phyloP scores from a whole-genome alignment of 2,329 filamentous ascomycete genomes.

The Xylariaceae sp. region DNA sequence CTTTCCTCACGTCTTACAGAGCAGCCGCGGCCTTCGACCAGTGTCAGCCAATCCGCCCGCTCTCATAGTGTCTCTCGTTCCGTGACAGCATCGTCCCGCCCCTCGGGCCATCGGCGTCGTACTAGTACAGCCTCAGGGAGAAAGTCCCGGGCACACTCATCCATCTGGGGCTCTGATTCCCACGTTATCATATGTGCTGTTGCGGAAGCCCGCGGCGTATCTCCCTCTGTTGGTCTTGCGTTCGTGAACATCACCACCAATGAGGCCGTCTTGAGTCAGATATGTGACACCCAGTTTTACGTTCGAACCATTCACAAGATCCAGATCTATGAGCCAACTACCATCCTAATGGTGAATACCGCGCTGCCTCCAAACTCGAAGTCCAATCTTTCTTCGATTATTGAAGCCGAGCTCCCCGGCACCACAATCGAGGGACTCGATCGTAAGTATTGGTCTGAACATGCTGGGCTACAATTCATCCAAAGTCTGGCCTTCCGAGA shows the following conservation, averaged over 20 bases:
- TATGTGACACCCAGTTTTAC: constrained; percentile 90
- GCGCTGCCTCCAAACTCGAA: constrained; percentile 58
- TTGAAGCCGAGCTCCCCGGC: constrained; percentile 64
- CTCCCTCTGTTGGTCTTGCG: constrained; percentile 76
- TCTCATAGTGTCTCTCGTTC: constrained; percentile 23
- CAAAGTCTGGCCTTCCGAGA: constrained; percentile 71
- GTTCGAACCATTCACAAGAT: constrained; percentile 84
- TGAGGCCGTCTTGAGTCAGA: constrained; percentile 80
- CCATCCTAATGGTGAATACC: constrained; percentile 71
- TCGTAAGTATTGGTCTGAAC: constrained; percentile 78
- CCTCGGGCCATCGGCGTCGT: constrained; percentile 23
- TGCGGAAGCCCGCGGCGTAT: constrained; percentile 79
- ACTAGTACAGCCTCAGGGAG: constrained; percentile 40
- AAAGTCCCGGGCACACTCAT: constrained; percentile 38
- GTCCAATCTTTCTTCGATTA: constrained; percentile 67
- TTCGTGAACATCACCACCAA: constrained; percentile 83
- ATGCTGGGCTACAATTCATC: constrained; percentile 69
- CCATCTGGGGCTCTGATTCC: constrained; percentile 43
- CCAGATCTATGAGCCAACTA: constrained; percentile 69
- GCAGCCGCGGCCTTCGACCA: constrained; percentile 20
- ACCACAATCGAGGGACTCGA: constrained; percentile 61
- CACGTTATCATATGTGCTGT: constrained; percentile 84
- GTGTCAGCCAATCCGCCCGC: constrained; percentile 27
- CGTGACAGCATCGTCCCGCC: constrained; percentile 26
- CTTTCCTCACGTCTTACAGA: constrained; percentile 17